phyloP scores from a whole-genome alignment of 2,329 filamentous ascomycete genomes.

The Epichloe sibirici region DNA sequence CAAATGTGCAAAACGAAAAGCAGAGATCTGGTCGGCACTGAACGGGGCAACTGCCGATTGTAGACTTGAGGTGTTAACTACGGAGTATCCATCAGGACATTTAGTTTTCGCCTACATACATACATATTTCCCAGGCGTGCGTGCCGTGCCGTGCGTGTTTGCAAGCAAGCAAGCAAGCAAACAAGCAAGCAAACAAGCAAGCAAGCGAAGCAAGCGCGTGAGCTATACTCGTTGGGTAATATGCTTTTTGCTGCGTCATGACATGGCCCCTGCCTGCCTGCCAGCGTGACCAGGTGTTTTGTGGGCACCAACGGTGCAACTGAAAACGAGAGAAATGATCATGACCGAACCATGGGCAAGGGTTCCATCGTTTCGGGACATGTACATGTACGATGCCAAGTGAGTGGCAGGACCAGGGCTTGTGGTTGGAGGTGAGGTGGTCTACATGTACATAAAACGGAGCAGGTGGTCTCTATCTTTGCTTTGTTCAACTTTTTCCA shows the following conservation, averaged over 20 bases:
- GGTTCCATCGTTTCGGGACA: conserved; percentile 2
- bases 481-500: background rate
- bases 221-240: background rate
- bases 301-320: conserved; percentile 2
- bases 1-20: background rate
- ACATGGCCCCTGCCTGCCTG: conserved; percentile 4
- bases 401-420: background rate
- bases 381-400: background rate
- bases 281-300: conserved; percentile 1
- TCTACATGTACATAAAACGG: background rate
- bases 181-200: too few species aligned
- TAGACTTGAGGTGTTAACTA: background rate
- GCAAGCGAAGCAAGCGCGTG: background rate
- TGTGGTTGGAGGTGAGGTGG: background rate
- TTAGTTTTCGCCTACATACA: background rate
- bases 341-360: conserved; percentile 5
- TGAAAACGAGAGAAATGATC: background rate
- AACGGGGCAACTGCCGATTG: conserved; percentile 4
- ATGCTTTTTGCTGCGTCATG: conserved; percentile 2
- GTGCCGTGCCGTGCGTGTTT: background rate
- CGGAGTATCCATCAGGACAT: conserved; percentile 1
- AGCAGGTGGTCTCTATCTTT: background rate
- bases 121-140: background rate
- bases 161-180: background rate
- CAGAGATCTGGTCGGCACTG: background rate